phyloP scores from a whole-genome alignment of 768 basidiomycete genomes.

The Ramaria sp. region DNA sequence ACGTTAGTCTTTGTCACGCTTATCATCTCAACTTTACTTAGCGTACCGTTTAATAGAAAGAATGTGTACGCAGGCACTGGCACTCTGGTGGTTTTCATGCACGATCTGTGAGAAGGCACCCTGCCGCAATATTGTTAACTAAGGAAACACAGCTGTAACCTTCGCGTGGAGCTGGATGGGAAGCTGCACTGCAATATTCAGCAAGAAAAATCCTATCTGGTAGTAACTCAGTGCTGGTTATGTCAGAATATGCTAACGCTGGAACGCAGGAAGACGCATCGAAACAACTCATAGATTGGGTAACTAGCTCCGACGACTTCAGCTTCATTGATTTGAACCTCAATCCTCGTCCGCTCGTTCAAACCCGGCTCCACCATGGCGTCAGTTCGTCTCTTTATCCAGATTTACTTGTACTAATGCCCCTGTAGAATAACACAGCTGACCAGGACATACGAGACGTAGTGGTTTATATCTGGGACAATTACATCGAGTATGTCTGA shows the following conservation, averaged over 20 bases:
- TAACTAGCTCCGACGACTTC: constrained; percentile 44
- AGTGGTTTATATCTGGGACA: constrained; percentile 80
- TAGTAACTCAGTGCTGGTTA: constrained; percentile 36
- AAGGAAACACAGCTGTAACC: constrained; percentile 56
- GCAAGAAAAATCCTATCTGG: constrained; percentile 77
- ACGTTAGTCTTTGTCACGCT: constrained; percentile 44
- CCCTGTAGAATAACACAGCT: neutral
- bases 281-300: constrained; percentile 71
- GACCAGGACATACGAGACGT: constrained; percentile 10
- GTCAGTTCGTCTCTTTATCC: constrained; percentile 20
- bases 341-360: constrained; percentile 28
- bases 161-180: constrained; percentile 74
- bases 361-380: constrained; percentile 32
- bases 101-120: constrained; percentile 73
- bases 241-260: neutral
- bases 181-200: constrained; percentile 62
- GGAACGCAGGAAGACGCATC: constrained; percentile 69
- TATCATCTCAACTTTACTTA: neutral
- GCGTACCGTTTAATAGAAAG: constrained; percentile 33
- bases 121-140: neutral
- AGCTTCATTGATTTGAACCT: constrained; percentile 83
- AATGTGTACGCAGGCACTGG: constrained; percentile 64
- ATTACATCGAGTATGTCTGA: constrained; percentile 75
- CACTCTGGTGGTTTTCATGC: constrained; percentile 78
- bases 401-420: neutral